Conservation (phyloP, 164 flowering plant genomes). For the Annona squamosa region DNA sequence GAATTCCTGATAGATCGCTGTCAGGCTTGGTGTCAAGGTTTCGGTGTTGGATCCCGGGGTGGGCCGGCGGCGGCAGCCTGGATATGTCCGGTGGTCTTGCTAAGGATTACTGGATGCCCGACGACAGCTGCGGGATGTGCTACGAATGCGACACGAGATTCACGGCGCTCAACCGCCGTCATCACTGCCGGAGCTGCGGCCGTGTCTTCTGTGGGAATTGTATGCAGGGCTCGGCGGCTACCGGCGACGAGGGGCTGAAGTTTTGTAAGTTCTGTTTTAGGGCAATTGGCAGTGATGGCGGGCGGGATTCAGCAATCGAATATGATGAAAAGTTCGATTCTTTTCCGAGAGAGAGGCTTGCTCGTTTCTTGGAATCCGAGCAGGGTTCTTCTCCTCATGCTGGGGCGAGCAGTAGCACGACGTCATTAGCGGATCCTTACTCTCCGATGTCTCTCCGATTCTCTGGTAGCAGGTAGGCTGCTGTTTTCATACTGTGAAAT, state of each 20-base stretch:
- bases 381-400: constrained; percentile 34
- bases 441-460: constrained; percentile 34
- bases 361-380: constrained; percentile 27
- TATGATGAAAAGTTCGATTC: constrained; percentile 48
- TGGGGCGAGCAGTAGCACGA: constrained; percentile 26
- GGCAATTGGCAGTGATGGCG: constrained; percentile 1
- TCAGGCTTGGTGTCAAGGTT: constrained; percentile 41
- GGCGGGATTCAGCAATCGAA: constrained; percentile 27
- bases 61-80: constrained; percentile 14
- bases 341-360: constrained; percentile 27
- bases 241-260: constrained; percentile 17
- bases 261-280: constrained; percentile 57
- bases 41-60: constrained; percentile 51
- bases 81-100: constrained; percentile 13
- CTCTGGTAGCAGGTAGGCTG: constrained; percentile 48
- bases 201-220: constrained; percentile 51
- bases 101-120: constrained; percentile 30
- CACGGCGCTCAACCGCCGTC: constrained; percentile 23
- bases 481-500: neutral
- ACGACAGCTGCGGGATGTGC: constrained; percentile 37
- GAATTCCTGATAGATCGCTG: constrained; percentile 31
- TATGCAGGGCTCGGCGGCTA: constrained; percentile 24
- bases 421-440: constrained; percentile 32
- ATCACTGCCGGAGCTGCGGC: constrained; percentile 57
- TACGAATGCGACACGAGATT: constrained; percentile 35